Base-by-base conservation (phyloP, 1,284 basidiomycete genomes). In the Pseudozyma tsukubaensis region DNA sequence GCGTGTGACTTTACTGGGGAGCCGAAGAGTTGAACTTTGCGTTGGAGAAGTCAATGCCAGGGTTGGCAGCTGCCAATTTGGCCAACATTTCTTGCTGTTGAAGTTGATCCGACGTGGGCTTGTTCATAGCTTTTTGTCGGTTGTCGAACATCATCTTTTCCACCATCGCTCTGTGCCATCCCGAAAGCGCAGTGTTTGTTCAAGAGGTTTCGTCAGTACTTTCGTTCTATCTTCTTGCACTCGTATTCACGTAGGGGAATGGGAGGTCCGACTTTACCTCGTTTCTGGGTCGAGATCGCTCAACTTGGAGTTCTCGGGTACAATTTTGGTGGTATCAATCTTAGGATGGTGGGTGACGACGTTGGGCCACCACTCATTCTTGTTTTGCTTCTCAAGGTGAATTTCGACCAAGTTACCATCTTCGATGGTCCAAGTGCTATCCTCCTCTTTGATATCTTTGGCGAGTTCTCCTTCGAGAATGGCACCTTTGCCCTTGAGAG, bases 91-190 rank as follows among this genome's bases (percentile, higher is more conserved):
- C 72, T 39, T 77, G 68, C 47, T 82, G 76, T 57, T 78, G 80
- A 32, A 72, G 42, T 59, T 82, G 73, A 51, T 86, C 85, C 2
- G 85, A 85, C 0, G 84, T 85, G 9, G 85, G 96, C 82, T 94
- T 94, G 70, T 95, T 95, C 89, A 97, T 90, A 91, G 95, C 94
- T 88, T 94, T 97, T 86, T 98, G 96, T 82, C 94, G 92, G 81
- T 98, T 97, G 85, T 99, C 97, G 79, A 94, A 97, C 96, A 99
- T 99, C 97, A 99, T 99, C 87, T 99, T 99, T 86, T 99, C 97
- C 0, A 99, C 97, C 93, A 99, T 94, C 0, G 93, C 94, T 77
- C 96, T 92, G 50, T 12, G 16, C 9, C n/a, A 45, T 32, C 16
- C 5, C 18, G 1, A 32, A 52, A 48, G 18, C 0, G 11, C n/a